Evolutionary conservation across 805 yeast genomes (phyloP), one percentile per base, ranked within the genome.

Genomic region (Candida piceae): DNA sequence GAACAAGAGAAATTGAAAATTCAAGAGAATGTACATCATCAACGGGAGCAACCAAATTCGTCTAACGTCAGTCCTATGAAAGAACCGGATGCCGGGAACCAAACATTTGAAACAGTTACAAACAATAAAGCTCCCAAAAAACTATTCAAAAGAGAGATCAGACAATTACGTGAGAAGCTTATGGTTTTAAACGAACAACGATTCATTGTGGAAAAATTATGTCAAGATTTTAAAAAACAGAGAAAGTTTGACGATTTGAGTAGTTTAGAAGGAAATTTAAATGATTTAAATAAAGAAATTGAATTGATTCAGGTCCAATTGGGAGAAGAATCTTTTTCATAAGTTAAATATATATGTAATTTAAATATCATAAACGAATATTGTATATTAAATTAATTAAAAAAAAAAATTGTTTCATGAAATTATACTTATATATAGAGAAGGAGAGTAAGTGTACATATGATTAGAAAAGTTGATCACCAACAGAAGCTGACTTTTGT

Each of bases 111-210:
- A n/a, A n/a, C n/a, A n/a, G n/a, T n/a, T n/a, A n/a, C n/a, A n/a
- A n/a, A n/a, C n/a, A n/a, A n/a, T n/a, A n/a, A n/a, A n/a, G n/a
- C 22, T 7, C 25, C 19, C 2, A 34, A 22, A 5, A 57, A 57
- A 19, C 50, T 72, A 2, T 69, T 79, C 4, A 69, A 73, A 48
- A 62, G 58, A 34, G 72, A 79, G 44, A 72, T 83, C 8, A 67
- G 88, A 29, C 69, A 69, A 34, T 60, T 69, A 19, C 62, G 93
- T 31, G 90, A 87, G 46, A 80, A 82, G 45, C 61, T 89, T 40
- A 84, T 89, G 82, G 96, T 90, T 9, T 61, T 87, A 52, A 81
- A 81, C 42, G 97, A 89, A 54, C 97, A 89, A 51, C 69, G 70
- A 48, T 89, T 74, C 47, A 59, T 90, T 42, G 78, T 90, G 3